A percentile compares a stretch with the other conserved stretches of the same genome.
Evolutionary conservation across 1,284 basidiomycete genomes (phyloP).

Genomic region (Calocybe gambosa): DNA sequence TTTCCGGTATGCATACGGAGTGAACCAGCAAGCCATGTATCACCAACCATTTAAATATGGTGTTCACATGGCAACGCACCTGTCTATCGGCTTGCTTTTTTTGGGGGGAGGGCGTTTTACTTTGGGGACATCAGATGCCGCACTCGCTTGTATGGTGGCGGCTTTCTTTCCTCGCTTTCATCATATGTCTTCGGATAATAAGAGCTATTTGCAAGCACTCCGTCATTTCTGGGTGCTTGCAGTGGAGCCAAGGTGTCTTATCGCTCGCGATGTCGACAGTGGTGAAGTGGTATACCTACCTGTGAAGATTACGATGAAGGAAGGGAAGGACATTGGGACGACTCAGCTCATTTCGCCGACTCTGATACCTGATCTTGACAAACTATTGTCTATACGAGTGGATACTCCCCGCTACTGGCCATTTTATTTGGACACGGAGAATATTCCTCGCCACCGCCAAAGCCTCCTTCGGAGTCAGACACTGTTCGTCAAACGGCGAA

Average conservation of each 20-base stretch:
- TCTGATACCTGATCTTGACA: slow-evolving; percentile 82
- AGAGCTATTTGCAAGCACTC: slow-evolving; percentile 87
- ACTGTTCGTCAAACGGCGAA: slow-evolving; percentile 86
- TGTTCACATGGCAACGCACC: slow-evolving; percentile 86
- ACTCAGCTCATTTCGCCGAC: slow-evolving; percentile 87
- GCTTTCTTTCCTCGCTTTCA: slow-evolving; percentile 91
- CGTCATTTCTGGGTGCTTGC: slow-evolving; percentile 96
- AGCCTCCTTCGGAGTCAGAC: slow-evolving; percentile 73
- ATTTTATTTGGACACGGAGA: slow-evolving; percentile 72
- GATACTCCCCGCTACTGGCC: slow-evolving; percentile 96
- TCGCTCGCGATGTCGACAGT: slow-evolving; percentile 88
- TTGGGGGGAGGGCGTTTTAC: slow-evolving; percentile 92
- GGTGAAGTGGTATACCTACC: slow-evolving; percentile 87
- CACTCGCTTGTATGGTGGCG: slow-evolving; percentile 84
- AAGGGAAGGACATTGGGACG: slow-evolving; percentile 50
- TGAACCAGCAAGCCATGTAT: slow-evolving; percentile 75
- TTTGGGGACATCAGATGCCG: slow-evolving; percentile 85
- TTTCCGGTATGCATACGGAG: slow-evolving; percentile 89
- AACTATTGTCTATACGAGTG: slow-evolving; percentile 72
- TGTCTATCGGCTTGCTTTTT: slow-evolving; percentile 90
- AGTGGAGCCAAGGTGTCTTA: slow-evolving; percentile 87
- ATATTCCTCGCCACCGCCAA: slow-evolving; percentile 61
- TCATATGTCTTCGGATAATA: slow-evolving; percentile 77
- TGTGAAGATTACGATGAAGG: slow-evolving; percentile 75
- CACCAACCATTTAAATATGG: slow-evolving; percentile 82